Evolutionary conservation across 352 stramenopile species (phyloP).

Genomic region (Pythium rhizo-oryzae): DNA sequence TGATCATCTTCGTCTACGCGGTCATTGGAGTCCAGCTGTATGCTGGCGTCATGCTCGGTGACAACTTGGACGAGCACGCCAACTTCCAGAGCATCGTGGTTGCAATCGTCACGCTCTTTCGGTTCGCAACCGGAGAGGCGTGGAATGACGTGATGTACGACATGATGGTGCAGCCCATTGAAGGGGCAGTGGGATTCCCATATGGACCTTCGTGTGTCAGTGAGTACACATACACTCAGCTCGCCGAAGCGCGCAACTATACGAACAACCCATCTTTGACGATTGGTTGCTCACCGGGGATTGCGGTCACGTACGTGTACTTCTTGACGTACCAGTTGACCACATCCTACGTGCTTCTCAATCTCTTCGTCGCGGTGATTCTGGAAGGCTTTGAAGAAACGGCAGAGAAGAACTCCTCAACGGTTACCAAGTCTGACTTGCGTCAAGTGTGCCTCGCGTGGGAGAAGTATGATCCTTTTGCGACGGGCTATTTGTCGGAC

Average conservation of each 20-base stretch:
- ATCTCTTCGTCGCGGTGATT: conserved; percentile 83
- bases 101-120: conserved; percentile 70
- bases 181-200: conserved; percentile 27
- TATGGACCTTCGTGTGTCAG: conserved; percentile 43
- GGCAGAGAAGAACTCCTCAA: conserved; percentile 41
- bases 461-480: conserved; percentile 41
- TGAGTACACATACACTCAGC: conserved; percentile 39
- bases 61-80: conserved; percentile 53
- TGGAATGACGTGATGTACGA: conserved; percentile 88
- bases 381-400: conserved; percentile 77
- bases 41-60: conserved; percentile 49
- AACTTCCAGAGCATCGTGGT: conserved; percentile 67
- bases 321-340: conserved; percentile 71
- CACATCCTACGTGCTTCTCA: conserved; percentile 71
- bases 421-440: conserved; percentile 45
- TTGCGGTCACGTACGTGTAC: conserved; percentile 58
- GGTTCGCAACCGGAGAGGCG: conserved; percentile 67
- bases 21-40: conserved; percentile 83
- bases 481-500: conserved; percentile 37
- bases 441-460: conserved; percentile 31
- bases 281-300: conserved; percentile 43
- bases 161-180: conserved; percentile 42
- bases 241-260: conserved; percentile 33
- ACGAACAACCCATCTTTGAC: conserved; percentile 34
- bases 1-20: conserved; percentile 82